Conservation (phyloP, 2,329 filamentous ascomycete genomes). For the Alternaria atra region DNA sequence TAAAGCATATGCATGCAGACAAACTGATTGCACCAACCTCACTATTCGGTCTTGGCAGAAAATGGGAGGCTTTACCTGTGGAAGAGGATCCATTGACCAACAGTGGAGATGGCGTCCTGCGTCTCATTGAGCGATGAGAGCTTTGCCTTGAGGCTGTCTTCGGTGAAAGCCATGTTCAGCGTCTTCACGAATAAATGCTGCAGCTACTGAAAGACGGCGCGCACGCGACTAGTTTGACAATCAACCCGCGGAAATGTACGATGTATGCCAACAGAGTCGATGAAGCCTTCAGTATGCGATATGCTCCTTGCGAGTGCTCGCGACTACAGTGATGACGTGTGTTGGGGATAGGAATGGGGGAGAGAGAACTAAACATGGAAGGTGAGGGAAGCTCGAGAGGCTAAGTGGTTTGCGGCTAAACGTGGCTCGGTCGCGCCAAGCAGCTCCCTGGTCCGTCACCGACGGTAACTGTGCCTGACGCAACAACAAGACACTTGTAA, state of each 20-base stretch:
- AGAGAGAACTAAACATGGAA: slow-evolving; percentile 23
- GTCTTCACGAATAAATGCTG: slow-evolving; percentile 32
- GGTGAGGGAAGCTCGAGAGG: slow-evolving; percentile 30
- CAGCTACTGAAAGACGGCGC: slow-evolving; percentile 26
- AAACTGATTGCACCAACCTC: slow-evolving; percentile 11
- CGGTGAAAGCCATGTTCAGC: slow-evolving; percentile 83
- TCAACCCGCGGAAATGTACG: not conserved
- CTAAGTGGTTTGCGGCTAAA: slow-evolving; percentile 33
- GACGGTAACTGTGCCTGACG: slow-evolving; percentile 20
- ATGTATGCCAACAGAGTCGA: slow-evolving; percentile 3
- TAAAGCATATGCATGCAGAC: slow-evolving; percentile 1
- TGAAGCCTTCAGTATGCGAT: slow-evolving; percentile 14
- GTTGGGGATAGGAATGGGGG: slow-evolving; percentile 21
- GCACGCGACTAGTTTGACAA: slow-evolving; percentile 34
- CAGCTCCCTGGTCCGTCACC: slow-evolving; percentile 24
- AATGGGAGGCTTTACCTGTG: slow-evolving; percentile 72
- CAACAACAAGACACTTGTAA: slow-evolving; percentile 25
- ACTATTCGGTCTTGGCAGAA: not conserved
- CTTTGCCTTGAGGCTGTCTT: slow-evolving; percentile 94
- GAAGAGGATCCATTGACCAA: slow-evolving; percentile 99
- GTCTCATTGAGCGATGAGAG: slow-evolving; percentile 95
- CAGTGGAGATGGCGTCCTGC: slow-evolving; percentile 94
- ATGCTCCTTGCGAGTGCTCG: slow-evolving; percentile 17
- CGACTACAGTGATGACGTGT: slow-evolving; percentile 33
- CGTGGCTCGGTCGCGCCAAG: slow-evolving; percentile 30